Base-by-base conservation (phyloP, 1,139 yeast genomes). In the Taphrina confusa region DNA sequence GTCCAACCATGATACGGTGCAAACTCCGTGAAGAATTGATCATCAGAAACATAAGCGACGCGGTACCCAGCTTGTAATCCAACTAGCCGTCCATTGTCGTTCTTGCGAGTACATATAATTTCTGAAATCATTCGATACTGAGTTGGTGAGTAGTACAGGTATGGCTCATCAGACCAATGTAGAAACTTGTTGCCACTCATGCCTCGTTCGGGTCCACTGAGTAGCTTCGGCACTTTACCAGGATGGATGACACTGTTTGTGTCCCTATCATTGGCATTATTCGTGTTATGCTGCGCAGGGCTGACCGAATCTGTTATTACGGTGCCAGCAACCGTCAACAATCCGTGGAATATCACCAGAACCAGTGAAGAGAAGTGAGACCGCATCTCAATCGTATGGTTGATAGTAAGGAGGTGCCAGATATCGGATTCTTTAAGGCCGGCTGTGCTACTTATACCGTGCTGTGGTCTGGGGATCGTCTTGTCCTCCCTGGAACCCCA, bases 41-140 rank as follows among this genome's bases (percentile, higher is more conserved):
- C 20, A 22, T 22, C 25, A 8, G 22, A 11, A 4, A 4, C 25
- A 18, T 37, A 16, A 4, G 23, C 23, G 8, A 37, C 3, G 3
- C 42, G 2, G 25, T 37, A 37, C 9, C 25, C 42, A n/a, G 42
- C 42, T n/a, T 37, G 42, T 18, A 37, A 18, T 9, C 42, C 42
- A 18, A 37, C n/a, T 25, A 37, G 25, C 18, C 42, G 42, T 1
- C 42, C 42, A 2, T 25, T 25, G 20, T 37, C 25, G 20, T 25
- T 37, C n/a, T 37, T 37, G 9, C 42, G 6, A 6, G 25, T 37
- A 18, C 42, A 37, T 3, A 37, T 37, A 9, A 37, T 37, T 22
- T 22, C 20, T n/a, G 42, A 37, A 5, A 37, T 16, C n/a, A n/a
- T 37, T 2, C 23, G 23, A 18, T 18, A 37, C 2, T 37, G 6